Evolutionary conservation across 768 basidiomycete species (phyloP), one percentile per base, ranked within the genome.

Genomic region (Serendipita vermifera): DNA sequence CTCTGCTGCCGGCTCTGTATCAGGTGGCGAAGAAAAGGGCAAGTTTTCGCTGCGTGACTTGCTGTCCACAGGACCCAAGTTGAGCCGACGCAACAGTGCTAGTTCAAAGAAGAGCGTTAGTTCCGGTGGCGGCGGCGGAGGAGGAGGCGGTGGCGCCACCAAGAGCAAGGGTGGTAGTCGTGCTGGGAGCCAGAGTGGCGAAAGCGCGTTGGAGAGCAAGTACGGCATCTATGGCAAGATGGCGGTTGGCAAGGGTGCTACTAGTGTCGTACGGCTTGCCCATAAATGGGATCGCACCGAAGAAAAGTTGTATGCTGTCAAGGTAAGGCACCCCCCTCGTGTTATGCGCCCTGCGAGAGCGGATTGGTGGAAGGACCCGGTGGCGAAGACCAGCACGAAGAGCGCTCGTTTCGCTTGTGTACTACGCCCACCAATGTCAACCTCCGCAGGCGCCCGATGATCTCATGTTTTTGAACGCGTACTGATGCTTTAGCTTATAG

Each of bases 221-320:
- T 99, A 98, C 65, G 96, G 94, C 31, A 82, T 96, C 11, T 98
- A 93, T 69, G 90, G 93, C 73, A 90, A 89, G 72, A 81, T 91
- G 20, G 93, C 94, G 11, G 96, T 99, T 60, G 94, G 94, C 35
- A 96, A 92, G 69, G 94, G 94, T 17, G 96, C 94, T n/a, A 99
- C 96, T 24, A 90, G 88, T 46, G 91, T 97, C 55, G 94, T 99
- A 39, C 75, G 90, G 41, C 77, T 99, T 15, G 94, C 93, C 38
- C 96, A 99, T 72, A 99, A 98, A 72, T 98, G 94, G 94, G 96
- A 99, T 68, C 76, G 93, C 58, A 80, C 75, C 20, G 92, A 94
- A 69, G 94, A 99, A 72, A 94, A 93, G 75, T 74, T 98, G 31
- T 99, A 97, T 63, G 94, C 94, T 40, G 87, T 99, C 70, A 99